Evolutionary conservation across 805 yeast species (phyloP).

Genomic region (Barnettozyma botsteinii): DNA sequence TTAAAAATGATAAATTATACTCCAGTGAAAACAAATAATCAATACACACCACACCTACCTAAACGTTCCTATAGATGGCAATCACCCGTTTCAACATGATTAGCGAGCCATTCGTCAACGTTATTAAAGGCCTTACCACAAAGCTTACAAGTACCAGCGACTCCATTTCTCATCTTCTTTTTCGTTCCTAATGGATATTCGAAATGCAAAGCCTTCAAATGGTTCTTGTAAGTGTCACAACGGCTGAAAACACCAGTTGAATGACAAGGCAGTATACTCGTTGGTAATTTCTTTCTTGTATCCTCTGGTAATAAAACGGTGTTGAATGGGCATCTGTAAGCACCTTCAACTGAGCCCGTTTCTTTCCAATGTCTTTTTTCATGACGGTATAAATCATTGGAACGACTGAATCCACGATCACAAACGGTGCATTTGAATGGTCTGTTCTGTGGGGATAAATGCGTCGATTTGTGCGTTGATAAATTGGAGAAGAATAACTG

Average conservation of each 20-base stretch:
- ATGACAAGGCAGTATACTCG: slow-evolving; percentile 46
- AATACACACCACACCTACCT: neutral
- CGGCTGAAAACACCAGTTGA: slow-evolving; percentile 80
- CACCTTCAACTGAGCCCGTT: slow-evolving; percentile 56
- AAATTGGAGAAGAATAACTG: slow-evolving; percentile 65
- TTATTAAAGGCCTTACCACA: slow-evolving; percentile 61
- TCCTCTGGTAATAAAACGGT: slow-evolving; percentile 13
- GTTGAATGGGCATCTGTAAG: slow-evolving; percentile 77
- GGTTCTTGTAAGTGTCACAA: slow-evolving; percentile 90
- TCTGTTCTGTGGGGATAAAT: slow-evolving; percentile 60
- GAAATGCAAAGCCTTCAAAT: slow-evolving; percentile 83
- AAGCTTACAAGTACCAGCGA: slow-evolving; percentile 69
- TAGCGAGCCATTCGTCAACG: slow-evolving; percentile 74
- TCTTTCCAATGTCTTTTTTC: slow-evolving; percentile 82
- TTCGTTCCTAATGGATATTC: slow-evolving; percentile 83
- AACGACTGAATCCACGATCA: slow-evolving; percentile 79
- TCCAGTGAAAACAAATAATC: too few relatives aligned
- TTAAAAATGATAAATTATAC: neutral
- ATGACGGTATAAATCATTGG: slow-evolving; percentile 82
- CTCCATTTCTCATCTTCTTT: slow-evolving; percentile 64
- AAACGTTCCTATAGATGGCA: slow-evolving; percentile 10
- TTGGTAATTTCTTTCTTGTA: slow-evolving; percentile 2
- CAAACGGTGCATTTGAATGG: slow-evolving; percentile 79
- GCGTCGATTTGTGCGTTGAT: slow-evolving; percentile 80
- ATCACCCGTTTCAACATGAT: slow-evolving; percentile 53